These are phyloP conservation scores for Pilaira anomala DNA, from an alignment of 192 early-diverging fungal species.

Conservation along the genomic window DNA sequence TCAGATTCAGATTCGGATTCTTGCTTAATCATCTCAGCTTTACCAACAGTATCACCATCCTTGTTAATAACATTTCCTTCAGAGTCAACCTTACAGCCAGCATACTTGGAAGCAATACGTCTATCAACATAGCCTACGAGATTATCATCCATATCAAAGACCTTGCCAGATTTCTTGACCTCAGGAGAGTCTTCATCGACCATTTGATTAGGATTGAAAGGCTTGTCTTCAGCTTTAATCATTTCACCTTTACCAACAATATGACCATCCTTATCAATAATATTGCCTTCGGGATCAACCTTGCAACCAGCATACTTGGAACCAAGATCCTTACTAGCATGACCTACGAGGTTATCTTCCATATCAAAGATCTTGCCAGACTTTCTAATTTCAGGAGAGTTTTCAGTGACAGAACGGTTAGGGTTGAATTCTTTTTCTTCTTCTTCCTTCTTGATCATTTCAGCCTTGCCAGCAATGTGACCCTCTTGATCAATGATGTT, in stretches of 20 bases:
- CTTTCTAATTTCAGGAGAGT: slow-evolving; percentile 7
- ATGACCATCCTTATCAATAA: slow-evolving; percentile 2
- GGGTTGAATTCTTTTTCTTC: slow-evolving; percentile 1
- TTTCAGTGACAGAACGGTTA: neutral
- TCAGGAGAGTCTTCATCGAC: neutral
- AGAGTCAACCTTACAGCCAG: slow-evolving; percentile 10
- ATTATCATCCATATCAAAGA: slow-evolving; percentile 19
- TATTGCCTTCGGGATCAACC: slow-evolving; percentile 7
- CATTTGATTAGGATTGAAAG: neutral
- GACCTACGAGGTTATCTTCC: slow-evolving; percentile 17
- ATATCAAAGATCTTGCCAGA: slow-evolving; percentile 15
- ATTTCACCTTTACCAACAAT: slow-evolving; percentile 11
- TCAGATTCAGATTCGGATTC: neutral
- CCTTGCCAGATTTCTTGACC: slow-evolving; percentile 15
- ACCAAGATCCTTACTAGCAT: neutral
- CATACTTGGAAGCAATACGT: slow-evolving; percentile 10
- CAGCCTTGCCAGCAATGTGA: neutral
- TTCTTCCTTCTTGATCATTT: neutral
- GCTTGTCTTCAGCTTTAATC: neutral
- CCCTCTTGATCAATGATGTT: slow-evolving; percentile 3
- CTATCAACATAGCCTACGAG: slow-evolving; percentile 10
- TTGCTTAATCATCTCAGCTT: slow-evolving; percentile 8
- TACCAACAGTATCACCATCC: slow-evolving; percentile 15
- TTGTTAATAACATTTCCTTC: slow-evolving; percentile 2
- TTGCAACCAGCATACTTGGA: slow-evolving; percentile 13